These are phyloP conservation scores for Metschnikowia hibisci DNA, from an alignment of 805 yeast species.

Conservation along the genomic window DNA sequence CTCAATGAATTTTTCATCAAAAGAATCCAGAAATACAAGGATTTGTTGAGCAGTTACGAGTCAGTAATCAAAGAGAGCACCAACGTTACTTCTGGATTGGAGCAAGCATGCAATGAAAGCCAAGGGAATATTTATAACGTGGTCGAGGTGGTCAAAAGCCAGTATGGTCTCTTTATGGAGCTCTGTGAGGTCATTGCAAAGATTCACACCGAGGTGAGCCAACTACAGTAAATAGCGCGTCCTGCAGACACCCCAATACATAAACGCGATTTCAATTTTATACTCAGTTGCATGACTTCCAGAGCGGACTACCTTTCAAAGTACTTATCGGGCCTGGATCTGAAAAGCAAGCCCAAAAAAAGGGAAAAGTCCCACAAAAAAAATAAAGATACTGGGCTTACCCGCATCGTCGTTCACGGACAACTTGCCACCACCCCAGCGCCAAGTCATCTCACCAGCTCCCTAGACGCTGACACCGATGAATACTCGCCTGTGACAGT, in stretches of 20 bases:
- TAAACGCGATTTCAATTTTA: background rate
- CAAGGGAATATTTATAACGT: slow-evolving; percentile 42
- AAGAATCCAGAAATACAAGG: slow-evolving; percentile 48
- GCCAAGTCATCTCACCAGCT: background rate
- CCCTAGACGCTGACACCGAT: slow-evolving; percentile 9
- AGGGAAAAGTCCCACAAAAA: slow-evolving; percentile 11
- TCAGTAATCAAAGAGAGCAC: slow-evolving; percentile 60
- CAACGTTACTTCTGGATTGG: slow-evolving; percentile 44
- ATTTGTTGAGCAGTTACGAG: slow-evolving; percentile 53
- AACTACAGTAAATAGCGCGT: slow-evolving; percentile 3
- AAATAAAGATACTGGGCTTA: background rate
- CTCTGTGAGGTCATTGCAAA: slow-evolving; percentile 71
- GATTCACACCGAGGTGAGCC: slow-evolving; percentile 44
- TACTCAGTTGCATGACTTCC: slow-evolving; percentile 13
- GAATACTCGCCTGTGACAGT: slow-evolving; percentile 26
- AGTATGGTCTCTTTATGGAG: slow-evolving; percentile 69
- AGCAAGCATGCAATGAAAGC: slow-evolving; percentile 36
- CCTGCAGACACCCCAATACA: background rate
- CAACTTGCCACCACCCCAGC: slow-evolving; percentile 1
- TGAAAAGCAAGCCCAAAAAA: slow-evolving; percentile 17
- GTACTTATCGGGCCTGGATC: slow-evolving; percentile 20
- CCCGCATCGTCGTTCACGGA: slow-evolving; percentile 12
- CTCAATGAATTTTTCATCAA: slow-evolving; percentile 52
- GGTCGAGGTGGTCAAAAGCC: slow-evolving; percentile 61
- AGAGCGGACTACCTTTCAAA: slow-evolving; percentile 33